Evolutionary conservation across 257 asterid species (phyloP).

Genomic region (Osmanthus fragrans): DNA sequence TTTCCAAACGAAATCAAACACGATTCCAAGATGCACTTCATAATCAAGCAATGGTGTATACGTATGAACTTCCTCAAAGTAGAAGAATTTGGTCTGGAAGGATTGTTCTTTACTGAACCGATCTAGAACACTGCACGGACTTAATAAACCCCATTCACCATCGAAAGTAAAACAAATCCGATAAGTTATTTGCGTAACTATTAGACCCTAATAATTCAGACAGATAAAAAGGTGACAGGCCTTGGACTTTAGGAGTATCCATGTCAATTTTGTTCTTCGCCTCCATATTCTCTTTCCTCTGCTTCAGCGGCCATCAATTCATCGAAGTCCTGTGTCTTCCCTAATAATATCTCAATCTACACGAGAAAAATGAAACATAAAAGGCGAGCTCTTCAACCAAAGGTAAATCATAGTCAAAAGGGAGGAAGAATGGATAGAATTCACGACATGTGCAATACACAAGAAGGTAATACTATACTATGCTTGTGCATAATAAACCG

Average conservation of each 20-base stretch:
- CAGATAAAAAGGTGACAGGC: not conserved
- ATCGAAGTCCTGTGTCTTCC: conserved; percentile 51
- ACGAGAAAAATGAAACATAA: not conserved
- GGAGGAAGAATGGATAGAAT: not conserved
- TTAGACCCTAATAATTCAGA: not conserved
- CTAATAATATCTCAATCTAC: conserved; percentile 61
- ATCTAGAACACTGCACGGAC: not conserved
- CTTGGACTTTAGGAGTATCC: not conserved
- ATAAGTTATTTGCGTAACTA: not conserved
- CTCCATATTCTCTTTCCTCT: conserved; percentile 38
- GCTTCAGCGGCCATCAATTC: conserved; percentile 68
- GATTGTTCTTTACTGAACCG: not conserved
- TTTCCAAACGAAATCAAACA: not conserved
- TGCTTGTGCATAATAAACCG: not conserved
- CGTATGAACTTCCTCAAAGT: not conserved
- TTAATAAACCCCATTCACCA: not conserved
- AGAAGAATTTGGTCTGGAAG: not conserved
- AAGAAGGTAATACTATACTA: not conserved
- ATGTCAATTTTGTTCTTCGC: conserved; percentile 42
- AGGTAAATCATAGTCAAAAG: not conserved
- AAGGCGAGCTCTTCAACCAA: not conserved
- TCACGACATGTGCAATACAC: not conserved
- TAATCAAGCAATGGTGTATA: not conserved
- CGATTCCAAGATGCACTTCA: not conserved
- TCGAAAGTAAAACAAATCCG: not conserved